These are phyloP conservation scores for Corchorus capsularis DNA, from an alignment of 345 rosid genomes.

Conservation along the genomic window DNA sequence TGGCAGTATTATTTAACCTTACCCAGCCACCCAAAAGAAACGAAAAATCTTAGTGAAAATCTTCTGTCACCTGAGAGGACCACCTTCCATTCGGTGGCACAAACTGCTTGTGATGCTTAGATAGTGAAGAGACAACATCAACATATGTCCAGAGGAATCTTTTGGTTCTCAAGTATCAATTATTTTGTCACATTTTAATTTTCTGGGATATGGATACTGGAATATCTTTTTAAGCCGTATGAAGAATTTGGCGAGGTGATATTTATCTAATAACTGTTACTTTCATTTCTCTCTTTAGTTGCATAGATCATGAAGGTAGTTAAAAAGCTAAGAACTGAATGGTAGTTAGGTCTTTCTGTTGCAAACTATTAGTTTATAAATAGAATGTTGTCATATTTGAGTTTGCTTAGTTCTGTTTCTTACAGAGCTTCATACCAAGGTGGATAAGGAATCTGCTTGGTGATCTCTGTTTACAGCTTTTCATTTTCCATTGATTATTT, in stretches of 20 bases:
- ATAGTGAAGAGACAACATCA: conserved; percentile 8
- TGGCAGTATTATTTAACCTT: background rate
- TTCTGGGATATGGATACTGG: background rate
- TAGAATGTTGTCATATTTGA: background rate
- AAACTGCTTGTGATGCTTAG: background rate
- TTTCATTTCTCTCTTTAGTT: background rate
- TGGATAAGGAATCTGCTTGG: background rate
- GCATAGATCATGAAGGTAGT: background rate
- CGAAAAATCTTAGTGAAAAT: background rate
- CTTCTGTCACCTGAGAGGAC: background rate
- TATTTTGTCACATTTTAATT: background rate
- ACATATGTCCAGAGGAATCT: background rate
- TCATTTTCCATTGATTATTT: conserved; percentile 1
- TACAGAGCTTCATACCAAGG: background rate
- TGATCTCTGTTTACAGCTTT: background rate
- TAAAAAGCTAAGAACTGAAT: background rate
- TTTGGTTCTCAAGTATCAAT: conserved; percentile 2
- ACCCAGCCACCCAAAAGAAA: background rate
- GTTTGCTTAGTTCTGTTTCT: background rate
- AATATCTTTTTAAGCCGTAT: background rate
- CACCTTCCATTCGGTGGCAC: background rate
- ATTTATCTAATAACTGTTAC: background rate
- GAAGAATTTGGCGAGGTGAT: conserved; percentile 4
- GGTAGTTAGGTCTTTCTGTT: background rate
- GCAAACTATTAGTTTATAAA: background rate